Conservation (phyloP, 192 early-diverging fungal genomes). For the Obelidium mucronatum region DNA sequence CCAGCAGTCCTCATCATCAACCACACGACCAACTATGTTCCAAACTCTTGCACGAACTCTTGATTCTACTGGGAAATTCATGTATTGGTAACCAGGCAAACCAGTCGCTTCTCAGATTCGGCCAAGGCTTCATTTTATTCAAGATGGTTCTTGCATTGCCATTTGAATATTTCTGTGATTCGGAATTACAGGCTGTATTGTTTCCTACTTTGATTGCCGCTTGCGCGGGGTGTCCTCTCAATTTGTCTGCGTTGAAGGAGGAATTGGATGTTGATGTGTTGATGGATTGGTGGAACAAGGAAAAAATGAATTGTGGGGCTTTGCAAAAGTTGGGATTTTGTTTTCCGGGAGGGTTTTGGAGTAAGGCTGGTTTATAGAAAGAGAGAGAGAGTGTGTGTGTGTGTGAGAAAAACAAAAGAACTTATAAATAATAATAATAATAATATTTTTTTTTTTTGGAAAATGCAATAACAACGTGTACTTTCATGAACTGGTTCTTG, state of each 20-base stretch:
- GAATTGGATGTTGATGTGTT: constrained; percentile 27
- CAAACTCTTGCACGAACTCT: constrained; percentile 19
- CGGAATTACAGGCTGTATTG: constrained; percentile 14
- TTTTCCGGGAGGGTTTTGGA: no score
- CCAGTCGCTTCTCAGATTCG: constrained; percentile 36
- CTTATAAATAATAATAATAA: no score
- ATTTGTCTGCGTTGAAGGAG: constrained; percentile 29
- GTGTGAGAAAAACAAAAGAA: no score
- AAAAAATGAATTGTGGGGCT: background rate
- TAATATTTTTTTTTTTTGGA: no score
- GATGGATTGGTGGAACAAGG: constrained; percentile 15
- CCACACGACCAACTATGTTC: background rate
- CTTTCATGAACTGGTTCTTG: no score
- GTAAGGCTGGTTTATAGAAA: no score
- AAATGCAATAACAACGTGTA: no score
- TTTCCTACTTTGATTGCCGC: constrained; percentile 36
- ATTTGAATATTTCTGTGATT: constrained; percentile 35
- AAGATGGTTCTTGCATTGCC: constrained; percentile 33
- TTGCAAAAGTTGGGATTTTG: no score
- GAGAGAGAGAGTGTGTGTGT: no score
- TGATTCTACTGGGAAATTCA: constrained; percentile 33
- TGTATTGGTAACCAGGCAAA: constrained; percentile 18
- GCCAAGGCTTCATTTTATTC: constrained; percentile 24
- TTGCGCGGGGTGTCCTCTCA: constrained; percentile 24
- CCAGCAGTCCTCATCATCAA: background rate